phyloP scores from a whole-genome alignment of 2,329 filamentous ascomycete genomes.

The Colletotrichum somersetense region DNA sequence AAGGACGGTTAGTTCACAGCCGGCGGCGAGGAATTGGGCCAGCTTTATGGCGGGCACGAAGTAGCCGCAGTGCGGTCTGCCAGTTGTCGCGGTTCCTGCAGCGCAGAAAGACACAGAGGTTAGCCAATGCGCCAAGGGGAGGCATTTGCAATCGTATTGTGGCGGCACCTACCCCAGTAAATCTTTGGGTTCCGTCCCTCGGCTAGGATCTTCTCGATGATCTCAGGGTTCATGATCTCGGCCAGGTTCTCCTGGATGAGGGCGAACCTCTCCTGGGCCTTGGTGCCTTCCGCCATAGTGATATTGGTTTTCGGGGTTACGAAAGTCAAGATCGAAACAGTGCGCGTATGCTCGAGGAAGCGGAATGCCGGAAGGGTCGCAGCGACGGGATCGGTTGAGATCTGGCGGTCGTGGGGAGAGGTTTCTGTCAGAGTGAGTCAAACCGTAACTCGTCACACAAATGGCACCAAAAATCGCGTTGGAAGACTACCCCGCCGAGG shows the following conservation, averaged over 20 bases:
- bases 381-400: background rate
- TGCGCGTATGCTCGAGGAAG: background rate
- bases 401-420: constrained; percentile 14
- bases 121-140: constrained; percentile 24
- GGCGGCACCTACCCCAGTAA: constrained; percentile 78
- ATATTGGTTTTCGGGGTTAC: background rate
- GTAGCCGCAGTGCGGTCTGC: constrained; percentile 90
- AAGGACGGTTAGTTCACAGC: constrained; percentile 84
- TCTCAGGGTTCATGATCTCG: constrained; percentile 86
- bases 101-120: constrained; percentile 25
- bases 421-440: constrained; percentile 32
- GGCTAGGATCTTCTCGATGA: constrained; percentile 79
- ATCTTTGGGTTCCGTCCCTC: constrained; percentile 80
- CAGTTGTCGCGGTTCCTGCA: constrained; percentile 82
- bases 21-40: constrained; percentile 86
- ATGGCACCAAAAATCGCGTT: constrained; percentile 31
- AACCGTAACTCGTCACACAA: constrained; percentile 32
- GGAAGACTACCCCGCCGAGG: constrained; percentile 36
- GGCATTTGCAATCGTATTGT: background rate
- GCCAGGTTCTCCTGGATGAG: constrained; percentile 85
- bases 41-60: constrained; percentile 91
- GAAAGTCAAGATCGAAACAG: background rate
- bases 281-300: constrained; percentile 50
- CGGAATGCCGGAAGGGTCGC: background rate
- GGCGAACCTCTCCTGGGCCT: constrained; percentile 72